Base-by-base conservation (phyloP, 2,329 filamentous ascomycete genomes). In the Triangularia setosa region DNA sequence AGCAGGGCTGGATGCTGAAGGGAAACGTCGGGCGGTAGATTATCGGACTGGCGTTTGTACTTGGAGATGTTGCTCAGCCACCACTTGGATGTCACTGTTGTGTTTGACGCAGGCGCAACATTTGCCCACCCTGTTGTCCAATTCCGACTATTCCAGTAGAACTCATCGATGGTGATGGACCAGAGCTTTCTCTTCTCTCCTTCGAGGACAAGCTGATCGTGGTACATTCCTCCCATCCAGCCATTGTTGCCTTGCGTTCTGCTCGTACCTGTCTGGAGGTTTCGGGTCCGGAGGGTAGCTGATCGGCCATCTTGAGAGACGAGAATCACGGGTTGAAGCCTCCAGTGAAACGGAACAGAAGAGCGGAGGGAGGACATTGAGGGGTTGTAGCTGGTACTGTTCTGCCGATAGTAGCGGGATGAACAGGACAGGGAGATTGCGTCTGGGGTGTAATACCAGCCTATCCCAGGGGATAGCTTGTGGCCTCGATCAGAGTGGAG, bases 221-320 rank as follows among this genome's bases (percentile, higher is more conserved):
- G 65, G 30, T 68, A 68, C 61, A 68, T 68, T 11, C 67, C 67
- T 0, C 67, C 67, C 56, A 65, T 67, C 58, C 66, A 66, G n/a
- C 64, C 62, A n/a, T 40, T 60, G 30, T 40, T 23, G 16, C 63
- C 63, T 16, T 56, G 35, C 4, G 55, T 54, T 52, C 23, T 52
- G 14, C 33, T 48, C 1, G 67, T 67, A 9, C 64, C 65, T 4
- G 57, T 60, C 55, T 68, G 67, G 18, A 68, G 59, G 28, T 65
- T 65, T 5, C 63, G 54, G 14, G 63, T 44, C 5, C 67, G 60
- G 12, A 63, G 30, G 3, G 60, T 67, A n/a, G 61, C 54, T 18
- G 63, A 65, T 14, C 63, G 57, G 2, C 67, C 67, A 27, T 68
- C 67, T 3, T 56, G 59, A 11, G 64, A 67, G 8, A 64, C 65